A percentile compares a stretch with the other conserved stretches of the same genome.
phyloP scores from a whole-genome alignment of 176 grass and related monocot species.

The Raddia distichophylla region DNA sequence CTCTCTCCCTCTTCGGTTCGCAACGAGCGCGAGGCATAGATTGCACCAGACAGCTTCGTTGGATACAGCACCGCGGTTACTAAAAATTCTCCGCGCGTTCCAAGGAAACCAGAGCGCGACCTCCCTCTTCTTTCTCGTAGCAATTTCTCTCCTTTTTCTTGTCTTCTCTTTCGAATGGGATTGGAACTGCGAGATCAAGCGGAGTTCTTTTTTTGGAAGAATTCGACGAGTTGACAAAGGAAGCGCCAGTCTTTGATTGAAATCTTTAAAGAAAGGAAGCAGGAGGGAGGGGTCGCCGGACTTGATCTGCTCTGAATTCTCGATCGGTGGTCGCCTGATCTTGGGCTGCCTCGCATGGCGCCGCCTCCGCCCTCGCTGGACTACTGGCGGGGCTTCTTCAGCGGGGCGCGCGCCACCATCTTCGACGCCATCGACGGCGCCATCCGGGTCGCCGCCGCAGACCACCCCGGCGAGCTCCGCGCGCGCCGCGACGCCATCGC shows the following conservation, averaged over 20 bases:
- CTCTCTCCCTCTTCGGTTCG: no score
- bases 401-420: conserved; percentile 49
- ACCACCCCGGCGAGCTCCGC: conserved; percentile 53
- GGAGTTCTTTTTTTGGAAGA: not conserved
- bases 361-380: conserved; percentile 50
- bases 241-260: conserved; percentile 6
- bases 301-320: no score
- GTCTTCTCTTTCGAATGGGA: not conserved
- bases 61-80: not conserved
- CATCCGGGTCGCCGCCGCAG: conserved; percentile 59
- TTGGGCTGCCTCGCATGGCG: conserved; percentile 27
- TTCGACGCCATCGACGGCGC: conserved; percentile 65
- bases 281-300: not conserved
- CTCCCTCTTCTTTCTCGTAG: no score
- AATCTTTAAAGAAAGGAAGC: not conserved
- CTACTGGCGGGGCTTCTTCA: conserved; percentile 75
- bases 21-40: not conserved
- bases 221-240: not conserved
- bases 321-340: not conserved
- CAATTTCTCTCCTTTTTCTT: not conserved
- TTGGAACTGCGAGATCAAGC: conserved; percentile 1
- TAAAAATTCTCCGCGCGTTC: conserved; percentile 20
- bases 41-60: not conserved
- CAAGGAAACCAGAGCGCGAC: not conserved
- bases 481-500: conserved; percentile 60